Base-by-base conservation (phyloP, 345 rosid genomes). In the Excoecaria cochinchinensis region DNA sequence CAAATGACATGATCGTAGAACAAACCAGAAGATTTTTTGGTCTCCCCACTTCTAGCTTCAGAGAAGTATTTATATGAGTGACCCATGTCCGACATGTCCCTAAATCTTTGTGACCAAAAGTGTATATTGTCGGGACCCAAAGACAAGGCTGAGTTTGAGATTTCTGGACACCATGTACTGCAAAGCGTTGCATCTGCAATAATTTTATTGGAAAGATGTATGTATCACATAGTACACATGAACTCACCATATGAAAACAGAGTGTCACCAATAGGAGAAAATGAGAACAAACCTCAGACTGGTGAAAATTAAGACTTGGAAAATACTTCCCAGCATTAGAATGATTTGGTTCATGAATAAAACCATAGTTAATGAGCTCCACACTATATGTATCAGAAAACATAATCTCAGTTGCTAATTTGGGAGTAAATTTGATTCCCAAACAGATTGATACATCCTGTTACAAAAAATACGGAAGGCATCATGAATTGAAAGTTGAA, bases 11-110 rank as follows among this genome's bases (percentile, higher is more conserved):
- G 63, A 70, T 57, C 59, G 69, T 67, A 64, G 74, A 59, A 78
- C 82, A 63, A 79, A 92, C 99, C 90, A 95, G 78, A 76, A 95
- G 94, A 78, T 83, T 89, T 81, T 90, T 90, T 2, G 99, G 99
- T 78, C 99, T 89, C 70, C 79, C 90, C 8, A 79, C 69, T 75
- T 91, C 85, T 72, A 80, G 71, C 52, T 84, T 84, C 69, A 92
- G 78, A 75, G 79, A 83, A 77, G 83, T 87, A 64, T 82, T 83
- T 71, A 92, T 80, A 44, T 55, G 82, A 81, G 85, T 84, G 64
- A 91, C 88, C 97, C 97, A 95, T 70, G 77, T 82, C 83, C 81
- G 90, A 78, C 97, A 95, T 17, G 79, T 80, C 78, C 79, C 84
- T 85, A 84, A 78, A 74, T 95, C 94, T 79, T 80, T 81, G 76